Percentiles rank a stretch among this genome's conserved stretches.
Conservation (phyloP, 495 filamentous ascomycete species). For the Articulospora tetracladia region DNA sequence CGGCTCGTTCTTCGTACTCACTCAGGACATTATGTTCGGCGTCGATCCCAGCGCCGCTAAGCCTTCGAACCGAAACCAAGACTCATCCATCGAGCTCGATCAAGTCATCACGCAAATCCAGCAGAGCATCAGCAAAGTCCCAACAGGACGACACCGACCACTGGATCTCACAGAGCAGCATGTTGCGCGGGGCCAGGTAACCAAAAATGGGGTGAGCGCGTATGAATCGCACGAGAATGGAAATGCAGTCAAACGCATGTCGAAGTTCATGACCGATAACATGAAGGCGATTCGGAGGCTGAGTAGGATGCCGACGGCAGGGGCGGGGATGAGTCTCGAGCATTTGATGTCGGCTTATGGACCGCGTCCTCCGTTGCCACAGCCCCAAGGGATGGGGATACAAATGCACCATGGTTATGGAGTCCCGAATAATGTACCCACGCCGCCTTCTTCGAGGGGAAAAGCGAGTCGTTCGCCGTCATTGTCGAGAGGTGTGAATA, state of each 20-base stretch:
- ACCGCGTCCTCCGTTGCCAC: background rate
- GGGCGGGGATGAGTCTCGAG: background rate
- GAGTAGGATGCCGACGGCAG: conserved; percentile 11
- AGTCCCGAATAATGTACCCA: background rate
- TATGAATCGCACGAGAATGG: conserved; percentile 25
- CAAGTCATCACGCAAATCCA: conserved; percentile 24
- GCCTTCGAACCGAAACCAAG: background rate
- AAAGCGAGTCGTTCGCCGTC: background rate
- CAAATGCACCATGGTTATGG: background rate
- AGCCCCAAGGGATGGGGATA: background rate
- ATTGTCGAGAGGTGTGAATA: background rate
- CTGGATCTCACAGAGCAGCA: conserved; percentile 9
- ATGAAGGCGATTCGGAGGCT: conserved; percentile 27
- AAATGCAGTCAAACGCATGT: conserved; percentile 27
- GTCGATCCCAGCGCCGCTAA: background rate
- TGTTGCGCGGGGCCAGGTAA: conserved; percentile 23
- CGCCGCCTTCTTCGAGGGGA: background rate
- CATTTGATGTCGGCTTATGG: conserved; percentile 8
- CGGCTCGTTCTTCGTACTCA: conserved; percentile 30
- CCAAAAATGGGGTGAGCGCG: conserved; percentile 7
- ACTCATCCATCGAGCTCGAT: conserved; percentile 25
- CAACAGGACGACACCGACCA: conserved; percentile 5
- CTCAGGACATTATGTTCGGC: conserved; percentile 20
- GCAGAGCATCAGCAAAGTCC: conserved; percentile 3
- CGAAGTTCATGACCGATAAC: conserved; percentile 26